Evolutionary conservation across 208 protist genomes (phyloP), one percentile per base, ranked within the genome.

Genomic region (Acanthamoeba sp.): DNA sequence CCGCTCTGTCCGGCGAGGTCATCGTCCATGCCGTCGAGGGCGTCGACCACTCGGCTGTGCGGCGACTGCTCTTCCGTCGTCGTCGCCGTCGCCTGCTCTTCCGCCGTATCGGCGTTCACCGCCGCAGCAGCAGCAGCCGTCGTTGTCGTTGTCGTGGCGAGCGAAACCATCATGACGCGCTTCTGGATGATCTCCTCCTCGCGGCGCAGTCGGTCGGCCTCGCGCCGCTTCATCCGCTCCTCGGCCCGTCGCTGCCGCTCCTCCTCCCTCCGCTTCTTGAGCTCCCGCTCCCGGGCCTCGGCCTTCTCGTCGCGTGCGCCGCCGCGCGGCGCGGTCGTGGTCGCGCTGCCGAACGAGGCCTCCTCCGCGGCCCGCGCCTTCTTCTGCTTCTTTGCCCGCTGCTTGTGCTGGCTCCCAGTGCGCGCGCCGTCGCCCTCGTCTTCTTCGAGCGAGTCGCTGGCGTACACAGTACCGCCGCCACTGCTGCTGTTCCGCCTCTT

Each of bases 131-230:
- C 27, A 71, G 27, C 5, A 22, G 29, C 14, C 62, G 29, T 71
- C 29, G 20, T 29, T 5, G 20, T 12, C 14, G n/a, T n/a, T n/a
- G n/a, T 69, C 62, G 66, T 76, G n/a, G 29, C 66, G 9, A 76
- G 66, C n/a, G 34, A 7, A 14, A 38, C 42, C 27, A 32, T 32
- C 42, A 87, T 22, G n/a, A 87, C 48, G 78, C 78, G 78, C 78
- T 87, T 87, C 48, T 87, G 38, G 45, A 87, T 87, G 24, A 87
- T 62, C 34, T 87, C 78, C 78, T 87, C 78, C 29, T 87, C 78
- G 24, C 40, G 78, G 7, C 78, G 78, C n/a, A 87, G 78, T 0
- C 78, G 22, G 3, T 87, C 78, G 24, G 38, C 78, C 78, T 87
- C 45, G 45, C 78, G 40, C 27, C 78, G 78, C 48, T 87, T 87